Evolutionary conservation across 2,329 filamentous ascomycete species (phyloP), one percentile per base, ranked within the genome.

Genomic region (Periconia sp.): DNA sequence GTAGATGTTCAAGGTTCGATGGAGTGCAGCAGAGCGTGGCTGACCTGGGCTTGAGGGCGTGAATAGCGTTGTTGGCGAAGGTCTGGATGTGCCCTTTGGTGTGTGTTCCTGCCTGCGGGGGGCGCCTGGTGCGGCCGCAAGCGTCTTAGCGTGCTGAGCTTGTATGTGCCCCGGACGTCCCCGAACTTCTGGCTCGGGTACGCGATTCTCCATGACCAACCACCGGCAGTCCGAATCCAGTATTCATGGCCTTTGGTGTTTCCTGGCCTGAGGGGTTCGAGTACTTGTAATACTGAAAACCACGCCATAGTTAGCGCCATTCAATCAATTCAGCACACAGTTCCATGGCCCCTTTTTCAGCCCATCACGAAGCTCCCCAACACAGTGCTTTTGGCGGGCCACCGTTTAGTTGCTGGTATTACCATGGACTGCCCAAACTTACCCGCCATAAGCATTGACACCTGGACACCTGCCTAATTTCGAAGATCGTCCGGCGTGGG

Each of bases 401-500:
- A 27, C 47, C 23, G 33, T 19, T 18, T 35, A 37, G n/a, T 15
- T 17, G 14, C 19, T 42, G 35, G 17, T 5, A 27, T 23, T 30
- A 20, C 35, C 23, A 20, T 18, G 17, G 35, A 23, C 30, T 44
- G 14, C 17, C 20, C 41, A 37, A 45, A 45, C 41, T 18, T 33
- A 46, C 43, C 41, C 50, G 46, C 50, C 47, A 40, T 45, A 47
- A 15, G 19, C 49, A 50, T 33, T 43, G 44, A 49, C 53, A 27
- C 40, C 35, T 37, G 11, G 33, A 37, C 45, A 45, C 47, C 45
- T 48, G 54, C 50, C 43, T 53, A 51, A 27, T 41, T 20, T 17
- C 7, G 30, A 27, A 23, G 54, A 52, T 53, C 47, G 44, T 46
- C 49, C 45, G 47, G 43, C 35, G 46, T 52, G 48, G 53, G n/a